phyloP scores from a whole-genome alignment of 345 rosid genomes.

The Turritis glabra region DNA sequence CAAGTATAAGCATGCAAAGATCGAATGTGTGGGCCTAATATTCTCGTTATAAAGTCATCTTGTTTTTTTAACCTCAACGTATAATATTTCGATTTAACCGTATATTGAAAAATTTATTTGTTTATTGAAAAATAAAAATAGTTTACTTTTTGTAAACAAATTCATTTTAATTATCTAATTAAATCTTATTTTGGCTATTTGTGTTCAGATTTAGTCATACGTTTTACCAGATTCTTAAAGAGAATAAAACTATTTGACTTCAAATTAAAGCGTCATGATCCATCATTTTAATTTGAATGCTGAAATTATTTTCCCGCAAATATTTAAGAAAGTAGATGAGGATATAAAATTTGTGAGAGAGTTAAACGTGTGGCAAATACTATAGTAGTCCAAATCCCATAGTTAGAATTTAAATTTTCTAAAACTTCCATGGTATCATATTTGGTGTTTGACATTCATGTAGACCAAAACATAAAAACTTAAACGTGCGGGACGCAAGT shows the following conservation, averaged over 20 bases:
- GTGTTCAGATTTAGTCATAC: background rate
- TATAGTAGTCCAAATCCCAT: background rate
- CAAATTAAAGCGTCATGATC: background rate
- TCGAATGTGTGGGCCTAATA: too few relatives aligned
- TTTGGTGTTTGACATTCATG: slow-evolving; percentile 12
- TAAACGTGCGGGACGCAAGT: slow-evolving; percentile 23
- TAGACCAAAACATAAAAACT: background rate
- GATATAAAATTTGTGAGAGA: background rate
- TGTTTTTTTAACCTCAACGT: too few relatives aligned
- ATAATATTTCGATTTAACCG: too few relatives aligned
- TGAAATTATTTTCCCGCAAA: background rate
- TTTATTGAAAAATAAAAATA: too few relatives aligned
- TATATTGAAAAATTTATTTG: too few relatives aligned
- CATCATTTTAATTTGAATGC: background rate
- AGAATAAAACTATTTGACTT: background rate
- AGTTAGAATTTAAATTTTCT: background rate
- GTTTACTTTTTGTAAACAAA: too few relatives aligned
- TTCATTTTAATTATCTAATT: background rate
- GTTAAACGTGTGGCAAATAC: slow-evolving; percentile 1
- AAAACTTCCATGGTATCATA: background rate
- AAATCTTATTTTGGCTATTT: background rate
- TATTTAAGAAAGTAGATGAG: background rate
- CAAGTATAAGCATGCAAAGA: too few relatives aligned
- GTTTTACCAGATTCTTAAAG: background rate
- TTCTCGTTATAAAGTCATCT: too few relatives aligned